Conservation (phyloP, 768 basidiomycete species). For the Tephrocybe rancida region DNA sequence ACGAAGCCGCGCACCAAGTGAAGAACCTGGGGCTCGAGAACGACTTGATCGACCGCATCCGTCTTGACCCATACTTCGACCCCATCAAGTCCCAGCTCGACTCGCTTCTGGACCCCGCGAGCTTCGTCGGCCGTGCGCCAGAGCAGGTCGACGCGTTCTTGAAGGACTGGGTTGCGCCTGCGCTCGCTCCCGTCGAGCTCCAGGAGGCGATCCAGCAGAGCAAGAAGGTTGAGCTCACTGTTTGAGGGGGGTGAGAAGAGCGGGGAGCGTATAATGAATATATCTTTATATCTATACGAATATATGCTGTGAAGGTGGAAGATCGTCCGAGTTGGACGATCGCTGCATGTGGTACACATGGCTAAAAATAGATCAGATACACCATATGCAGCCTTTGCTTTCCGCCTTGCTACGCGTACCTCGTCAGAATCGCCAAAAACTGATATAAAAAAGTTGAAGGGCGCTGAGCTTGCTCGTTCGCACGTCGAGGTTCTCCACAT, state of each 20-base stretch:
- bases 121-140: slow-evolving; percentile 92
- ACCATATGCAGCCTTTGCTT: too few species aligned
- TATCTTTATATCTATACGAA: background rate
- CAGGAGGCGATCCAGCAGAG: slow-evolving; percentile 52
- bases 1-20: slow-evolving; percentile 92
- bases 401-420: too few species aligned
- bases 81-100: slow-evolving; percentile 84
- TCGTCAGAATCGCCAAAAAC: too few species aligned
- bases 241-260: slow-evolving; percentile 31
- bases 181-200: slow-evolving; percentile 60
- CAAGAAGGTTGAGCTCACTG: slow-evolving; percentile 66
- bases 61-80: slow-evolving; percentile 83
- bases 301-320: too few species aligned
- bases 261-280: background rate
- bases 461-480: too few species aligned
- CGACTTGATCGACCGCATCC: slow-evolving; percentile 90
- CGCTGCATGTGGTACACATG: too few species aligned
- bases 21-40: slow-evolving; percentile 95
- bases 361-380: too few species aligned
- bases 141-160: slow-evolving; percentile 93
- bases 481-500: too few species aligned
- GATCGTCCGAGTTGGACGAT: too few species aligned
- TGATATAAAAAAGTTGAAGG: too few species aligned
- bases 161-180: slow-evolving; percentile 86
- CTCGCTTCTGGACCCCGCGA: slow-evolving; percentile 76